Evolutionary conservation across 2,329 filamentous ascomycete genomes (phyloP).

Genomic region (Aureobasidium melanogenum): DNA sequence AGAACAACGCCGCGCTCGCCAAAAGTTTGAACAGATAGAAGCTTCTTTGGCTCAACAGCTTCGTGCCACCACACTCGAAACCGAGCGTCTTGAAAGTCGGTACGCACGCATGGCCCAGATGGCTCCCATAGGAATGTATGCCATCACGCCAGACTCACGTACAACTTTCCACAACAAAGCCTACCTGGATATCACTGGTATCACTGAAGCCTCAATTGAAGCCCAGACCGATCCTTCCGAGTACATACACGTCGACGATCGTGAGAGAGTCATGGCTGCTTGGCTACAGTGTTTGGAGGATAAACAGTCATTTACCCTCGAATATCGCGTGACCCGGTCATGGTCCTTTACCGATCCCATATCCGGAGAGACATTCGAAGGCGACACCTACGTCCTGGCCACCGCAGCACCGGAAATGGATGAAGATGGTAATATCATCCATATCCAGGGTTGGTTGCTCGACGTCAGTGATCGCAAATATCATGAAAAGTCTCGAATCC

Average conservation of each 20-base stretch:
- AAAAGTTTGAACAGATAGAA: constrained; percentile 28
- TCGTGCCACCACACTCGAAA: constrained; percentile 22
- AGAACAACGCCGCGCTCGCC: constrained; percentile 24
- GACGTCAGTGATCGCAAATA: constrained; percentile 28
- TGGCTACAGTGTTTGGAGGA: constrained; percentile 25
- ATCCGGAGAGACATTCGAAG: constrained; percentile 19
- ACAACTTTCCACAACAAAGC: constrained; percentile 33
- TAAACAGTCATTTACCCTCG: constrained; percentile 28
- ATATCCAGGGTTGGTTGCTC: constrained; percentile 26
- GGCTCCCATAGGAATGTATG: constrained; percentile 33
- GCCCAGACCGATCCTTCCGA: not conserved
- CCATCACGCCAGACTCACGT: constrained; percentile 25
- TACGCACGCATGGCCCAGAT: constrained; percentile 32
- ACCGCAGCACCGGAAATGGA: constrained; percentile 26
- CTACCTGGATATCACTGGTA: constrained; percentile 29
- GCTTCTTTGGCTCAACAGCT: constrained; percentile 29
- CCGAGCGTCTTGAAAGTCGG: constrained; percentile 27
- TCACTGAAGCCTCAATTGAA: constrained; percentile 15
- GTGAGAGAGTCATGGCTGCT: constrained; percentile 22
- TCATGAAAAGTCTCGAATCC: constrained; percentile 27
- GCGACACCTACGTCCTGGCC: constrained; percentile 25
- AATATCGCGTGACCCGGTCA: constrained; percentile 29
- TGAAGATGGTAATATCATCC: constrained; percentile 20
- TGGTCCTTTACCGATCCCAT: constrained; percentile 24
- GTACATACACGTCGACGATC: constrained; percentile 23